Evolutionary conservation across 129 eudicot species (phyloP).

Genomic region (Pulicaria dysenterica): DNA sequence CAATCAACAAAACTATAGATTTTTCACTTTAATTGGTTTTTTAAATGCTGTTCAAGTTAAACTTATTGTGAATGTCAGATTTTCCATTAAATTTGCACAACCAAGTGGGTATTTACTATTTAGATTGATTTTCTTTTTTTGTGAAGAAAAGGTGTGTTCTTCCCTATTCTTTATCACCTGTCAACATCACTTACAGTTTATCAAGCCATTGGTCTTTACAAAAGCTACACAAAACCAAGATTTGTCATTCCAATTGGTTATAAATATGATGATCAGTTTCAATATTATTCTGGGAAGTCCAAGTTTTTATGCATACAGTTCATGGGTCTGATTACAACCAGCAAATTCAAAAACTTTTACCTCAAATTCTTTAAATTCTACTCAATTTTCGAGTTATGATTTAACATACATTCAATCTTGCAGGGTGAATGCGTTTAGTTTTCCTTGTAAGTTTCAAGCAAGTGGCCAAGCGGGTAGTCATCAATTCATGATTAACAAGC

Average conservation of each 20-base stretch:
- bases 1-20: not conserved
- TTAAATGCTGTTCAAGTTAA: not conserved
- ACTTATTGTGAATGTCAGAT: not conserved
- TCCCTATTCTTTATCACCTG: conserved; percentile 14
- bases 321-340: conserved; percentile 12
- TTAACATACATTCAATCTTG: conserved; percentile 6
- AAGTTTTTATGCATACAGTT: not conserved
- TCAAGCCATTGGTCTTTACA: conserved; percentile 14
- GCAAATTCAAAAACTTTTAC: conserved; percentile 19
- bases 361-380: conserved; percentile 16
- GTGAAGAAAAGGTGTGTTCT: conserved; percentile 14
- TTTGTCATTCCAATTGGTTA: not conserved
- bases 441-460: not conserved
- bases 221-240: not conserved
- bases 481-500: conserved; percentile 17
- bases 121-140: not conserved
- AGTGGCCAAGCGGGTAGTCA: conserved; percentile 14
- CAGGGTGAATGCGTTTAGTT: conserved; percentile 27
- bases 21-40: not conserved
- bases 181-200: conserved; percentile 24
- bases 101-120: conserved; percentile 5
- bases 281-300: too few relatives aligned
- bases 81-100: conserved; percentile 22
- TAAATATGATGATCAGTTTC: not conserved
- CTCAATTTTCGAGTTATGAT: conserved; percentile 4